Evolutionary conservation across 1,139 yeast species (phyloP), one percentile per base, ranked within the genome.

Genomic region (Pneumocystis wakefieldiae): DNA sequence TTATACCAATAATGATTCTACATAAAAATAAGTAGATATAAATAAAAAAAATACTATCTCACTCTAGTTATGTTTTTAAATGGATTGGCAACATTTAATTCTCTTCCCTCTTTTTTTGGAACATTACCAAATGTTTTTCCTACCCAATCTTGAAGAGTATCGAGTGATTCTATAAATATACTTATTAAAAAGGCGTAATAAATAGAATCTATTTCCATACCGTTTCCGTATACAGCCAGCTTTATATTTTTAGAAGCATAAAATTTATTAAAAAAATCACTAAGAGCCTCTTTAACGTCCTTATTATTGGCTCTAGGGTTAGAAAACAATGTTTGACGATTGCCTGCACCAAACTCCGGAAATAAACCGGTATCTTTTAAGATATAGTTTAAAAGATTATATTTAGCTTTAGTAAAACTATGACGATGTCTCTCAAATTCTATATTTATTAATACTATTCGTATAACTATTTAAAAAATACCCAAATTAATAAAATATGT

Each of bases 401-500:
- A 85, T 62, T 88, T 75, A 69, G 97, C 81, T 97, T 97, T 90
- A 65, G 77, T 73, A 73, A 92, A 97, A 72, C 81, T 86, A 74
- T 91, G 97, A 63, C 92, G 78, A 72, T 92, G 92, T 76, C 92
- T 92, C 73, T 90, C 91, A 75, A 92, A 89, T 74, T 92, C 53
- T 41, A 41, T 17, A 41, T n/a, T 19, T n/a, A 41, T 41, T 8
- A 41, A 41, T 41, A 4, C 3, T 17, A 41, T 41, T 17, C 2
- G 19, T 41, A 41, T 6, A 41, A 3, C 28, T 41, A 41, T 41
- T 41, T 17, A 17, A 37, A 37, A 37, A 41, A 92, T 90, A 74
- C 92, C 98, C 37, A 95, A 87, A 73, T 92, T 97, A 17, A 92
- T 97, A 2, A 97, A 97, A 67, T 85, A 83, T 69, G 92, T 86